phyloP scores from a whole-genome alignment of 306 rosid species.

The Cercis canadensis region DNA sequence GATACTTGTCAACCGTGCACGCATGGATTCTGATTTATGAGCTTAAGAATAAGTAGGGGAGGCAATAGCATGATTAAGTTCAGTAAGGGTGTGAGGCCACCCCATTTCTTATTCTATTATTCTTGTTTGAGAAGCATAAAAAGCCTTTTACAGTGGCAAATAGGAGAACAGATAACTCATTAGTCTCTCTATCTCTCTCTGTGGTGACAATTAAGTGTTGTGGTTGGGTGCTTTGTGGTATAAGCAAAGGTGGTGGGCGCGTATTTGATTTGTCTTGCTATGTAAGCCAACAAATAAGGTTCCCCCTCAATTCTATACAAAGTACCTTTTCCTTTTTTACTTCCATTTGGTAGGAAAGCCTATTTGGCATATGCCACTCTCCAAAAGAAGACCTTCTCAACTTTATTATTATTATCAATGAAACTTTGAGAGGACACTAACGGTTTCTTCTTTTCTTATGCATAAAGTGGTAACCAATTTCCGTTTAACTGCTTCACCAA shows the following conservation, averaged over 20 bases:
- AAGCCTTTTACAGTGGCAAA: conserved; percentile 46
- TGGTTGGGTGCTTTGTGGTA: conserved; percentile 93
- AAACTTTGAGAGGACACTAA: conserved; percentile 74
- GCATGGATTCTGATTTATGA: conserved; percentile 34
- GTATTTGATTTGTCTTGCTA: conserved; percentile 76
- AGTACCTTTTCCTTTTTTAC: conserved; percentile 26
- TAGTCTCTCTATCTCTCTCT: conserved; percentile 38
- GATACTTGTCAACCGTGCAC: conserved; percentile 46
- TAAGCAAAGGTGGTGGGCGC: conserved; percentile 93
- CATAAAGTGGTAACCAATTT: no score
- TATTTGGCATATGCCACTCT: conserved; percentile 47
- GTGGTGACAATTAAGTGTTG: conserved; percentile 64
- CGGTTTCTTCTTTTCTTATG: conserved; percentile 47
- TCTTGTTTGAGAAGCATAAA: conserved; percentile 90
- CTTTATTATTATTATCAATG: conserved; percentile 63
- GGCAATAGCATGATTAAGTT: conserved; percentile 64
- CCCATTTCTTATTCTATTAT: conserved; percentile 54
- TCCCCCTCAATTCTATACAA: conserved; percentile 41
- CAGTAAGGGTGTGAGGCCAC: conserved; percentile 76
- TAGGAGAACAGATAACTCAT: conserved; percentile 20
- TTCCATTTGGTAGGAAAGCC: conserved; percentile 60
- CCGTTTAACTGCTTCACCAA: conserved; percentile 33
- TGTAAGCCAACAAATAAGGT: conserved; percentile 60
- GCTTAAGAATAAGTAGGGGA: conserved; percentile 54
- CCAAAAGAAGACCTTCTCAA: conserved; percentile 40